These are phyloP conservation scores for Onygenales sp. DNA, from an alignment of 2,329 filamentous ascomycete genomes.

Conservation along the genomic window DNA sequence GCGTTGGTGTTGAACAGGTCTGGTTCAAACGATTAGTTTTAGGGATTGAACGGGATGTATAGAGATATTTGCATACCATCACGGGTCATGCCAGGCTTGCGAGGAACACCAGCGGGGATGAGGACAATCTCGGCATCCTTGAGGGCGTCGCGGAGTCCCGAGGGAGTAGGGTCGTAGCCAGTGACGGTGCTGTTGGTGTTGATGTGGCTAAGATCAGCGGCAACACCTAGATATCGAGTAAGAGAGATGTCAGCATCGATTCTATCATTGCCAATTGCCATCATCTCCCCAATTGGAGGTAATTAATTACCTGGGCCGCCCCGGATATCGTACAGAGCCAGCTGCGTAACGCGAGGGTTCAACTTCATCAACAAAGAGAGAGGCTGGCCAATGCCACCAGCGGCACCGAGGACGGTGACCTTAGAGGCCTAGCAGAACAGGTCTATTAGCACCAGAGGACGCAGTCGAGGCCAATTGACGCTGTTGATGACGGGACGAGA, in stretches of 20 bases:
- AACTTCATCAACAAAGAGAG: slow-evolving; percentile 97
- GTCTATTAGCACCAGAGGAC: neutral
- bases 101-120: slow-evolving; percentile 95
- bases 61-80: slow-evolving; percentile 50
- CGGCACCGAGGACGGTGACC: slow-evolving; percentile 93
- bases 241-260: slow-evolving; percentile 68
- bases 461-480: slow-evolving; percentile 2
- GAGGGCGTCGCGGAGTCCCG: slow-evolving; percentile 68
- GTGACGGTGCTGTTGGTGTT: slow-evolving; percentile 96
- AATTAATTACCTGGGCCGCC: slow-evolving; percentile 65
- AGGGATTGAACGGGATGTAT: neutral
- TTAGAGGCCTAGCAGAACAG: slow-evolving; percentile 65
- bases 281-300: neutral
- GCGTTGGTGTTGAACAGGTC: slow-evolving; percentile 99
- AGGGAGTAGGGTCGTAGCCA: slow-evolving; percentile 71
- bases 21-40: slow-evolving; percentile 17
- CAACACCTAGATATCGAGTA: slow-evolving; percentile 59
- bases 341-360: slow-evolving; percentile 86
- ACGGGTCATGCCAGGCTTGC: slow-evolving; percentile 99
- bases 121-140: slow-evolving; percentile 88
- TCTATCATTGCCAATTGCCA: slow-evolving; percentile 24
- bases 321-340: slow-evolving; percentile 96
- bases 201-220: slow-evolving; percentile 96
- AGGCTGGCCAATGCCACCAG: slow-evolving; percentile 96
- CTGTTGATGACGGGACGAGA: slow-evolving; percentile 7